Conservation (phyloP, 1,284 basidiomycete species). For the Hymenochaete sp. region DNA sequence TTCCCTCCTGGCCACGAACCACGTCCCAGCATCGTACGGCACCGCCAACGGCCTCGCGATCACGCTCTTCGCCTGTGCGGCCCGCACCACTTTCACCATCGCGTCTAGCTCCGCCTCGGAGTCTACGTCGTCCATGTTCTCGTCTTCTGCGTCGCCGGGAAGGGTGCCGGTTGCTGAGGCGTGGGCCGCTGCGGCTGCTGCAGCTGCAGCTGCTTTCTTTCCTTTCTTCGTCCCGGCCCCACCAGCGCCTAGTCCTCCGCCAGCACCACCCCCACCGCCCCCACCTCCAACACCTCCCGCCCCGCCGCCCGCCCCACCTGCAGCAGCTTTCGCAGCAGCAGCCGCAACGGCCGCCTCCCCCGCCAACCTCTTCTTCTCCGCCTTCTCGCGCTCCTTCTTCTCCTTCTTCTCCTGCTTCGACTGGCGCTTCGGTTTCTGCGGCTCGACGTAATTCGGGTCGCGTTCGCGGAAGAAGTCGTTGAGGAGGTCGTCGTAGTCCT, state of each 20-base stretch:
- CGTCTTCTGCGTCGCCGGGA: constrained; percentile 41
- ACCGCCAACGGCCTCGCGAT: constrained; percentile 42
- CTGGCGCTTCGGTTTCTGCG: constrained; percentile 76
- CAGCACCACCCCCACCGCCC: constrained; percentile 48
- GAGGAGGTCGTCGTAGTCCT: constrained; percentile 79
- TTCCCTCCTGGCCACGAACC: constrained; percentile 72
- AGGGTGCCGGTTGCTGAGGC: constrained; percentile 22
- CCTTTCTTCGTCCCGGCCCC: constrained; percentile 51
- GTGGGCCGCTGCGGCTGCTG: constrained; percentile 10
- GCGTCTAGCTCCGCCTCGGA: constrained; percentile 65
- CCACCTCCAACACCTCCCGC: constrained; percentile 61
- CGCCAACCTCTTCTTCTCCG: constrained; percentile 63
- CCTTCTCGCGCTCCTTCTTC: constrained; percentile 66
- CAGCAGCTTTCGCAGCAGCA: constrained; percentile 32
- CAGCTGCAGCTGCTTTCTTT: constrained; percentile 29
- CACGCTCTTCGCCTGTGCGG: constrained; percentile 45
- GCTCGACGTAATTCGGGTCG: constrained; percentile 92
- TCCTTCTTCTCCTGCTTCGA: constrained; percentile 77
- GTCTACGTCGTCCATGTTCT: constrained; percentile 72
- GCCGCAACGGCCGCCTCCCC: constrained; percentile 56
- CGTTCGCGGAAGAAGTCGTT: constrained; percentile 90
- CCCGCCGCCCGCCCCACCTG: constrained; percentile 67
- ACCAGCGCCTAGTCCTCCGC: constrained; percentile 32
- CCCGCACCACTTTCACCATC: constrained; percentile 44
- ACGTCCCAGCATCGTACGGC: constrained; percentile 42